Evolutionary conservation across 257 asterid genomes (phyloP).

Genomic region (Datura wrightii): DNA sequence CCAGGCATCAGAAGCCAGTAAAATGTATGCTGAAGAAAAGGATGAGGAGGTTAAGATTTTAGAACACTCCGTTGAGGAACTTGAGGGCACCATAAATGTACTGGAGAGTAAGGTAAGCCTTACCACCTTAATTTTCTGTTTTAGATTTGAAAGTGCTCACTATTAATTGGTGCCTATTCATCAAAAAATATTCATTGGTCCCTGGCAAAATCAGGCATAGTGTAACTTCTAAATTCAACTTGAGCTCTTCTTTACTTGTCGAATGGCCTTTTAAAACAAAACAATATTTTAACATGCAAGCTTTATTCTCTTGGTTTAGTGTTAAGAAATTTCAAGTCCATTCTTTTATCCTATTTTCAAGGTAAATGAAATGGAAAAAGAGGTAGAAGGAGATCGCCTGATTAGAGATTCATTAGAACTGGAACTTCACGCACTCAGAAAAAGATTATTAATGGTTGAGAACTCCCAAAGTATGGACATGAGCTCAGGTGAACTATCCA

Average conservation of each 20-base stretch:
- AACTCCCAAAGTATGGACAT: conserved; percentile 63
- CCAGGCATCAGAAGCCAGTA: conserved; percentile 78
- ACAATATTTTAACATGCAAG: background rate
- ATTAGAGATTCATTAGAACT: conserved; percentile 65
- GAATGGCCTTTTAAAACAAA: conserved; percentile 26
- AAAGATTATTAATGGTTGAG: conserved; percentile 69
- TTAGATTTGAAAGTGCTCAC: background rate
- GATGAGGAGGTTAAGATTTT: conserved; percentile 92
- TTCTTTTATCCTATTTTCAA: conserved; percentile 35
- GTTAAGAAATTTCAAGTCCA: background rate
- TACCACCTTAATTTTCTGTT: conserved; percentile 3
- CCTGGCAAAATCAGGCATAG: background rate
- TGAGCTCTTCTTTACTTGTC: conserved; percentile 8
- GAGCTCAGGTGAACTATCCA: conserved; percentile 47
- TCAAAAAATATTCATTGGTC: background rate
- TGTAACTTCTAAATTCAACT: background rate
- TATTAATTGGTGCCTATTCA: background rate
- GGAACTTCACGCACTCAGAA: conserved; percentile 71
- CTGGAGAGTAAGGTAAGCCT: conserved; percentile 75
- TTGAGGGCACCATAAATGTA: conserved; percentile 82
- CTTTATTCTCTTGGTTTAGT: background rate
- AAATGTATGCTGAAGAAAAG: conserved; percentile 80
- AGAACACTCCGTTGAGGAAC: conserved; percentile 86
- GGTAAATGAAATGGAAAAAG: conserved; percentile 89
- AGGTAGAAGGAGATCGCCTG: conserved; percentile 61